Evolutionary conservation across 495 filamentous ascomycete genomes (phyloP).

Genomic region (Daldinia vernicosa): DNA sequence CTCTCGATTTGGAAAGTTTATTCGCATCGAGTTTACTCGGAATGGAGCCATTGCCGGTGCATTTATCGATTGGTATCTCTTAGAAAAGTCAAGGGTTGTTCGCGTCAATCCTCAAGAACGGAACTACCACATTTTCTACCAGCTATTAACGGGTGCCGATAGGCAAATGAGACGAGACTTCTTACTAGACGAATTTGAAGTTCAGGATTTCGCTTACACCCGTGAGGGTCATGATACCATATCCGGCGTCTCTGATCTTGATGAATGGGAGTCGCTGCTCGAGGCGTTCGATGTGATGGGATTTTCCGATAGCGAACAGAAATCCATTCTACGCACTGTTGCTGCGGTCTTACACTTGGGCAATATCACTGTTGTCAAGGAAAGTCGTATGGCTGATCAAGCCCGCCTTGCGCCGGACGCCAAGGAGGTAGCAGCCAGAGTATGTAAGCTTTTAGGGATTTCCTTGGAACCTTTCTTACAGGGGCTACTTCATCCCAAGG

Average conservation of each 20-base stretch:
- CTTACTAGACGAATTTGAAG: constrained; percentile 72
- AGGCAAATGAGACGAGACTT: constrained; percentile 75
- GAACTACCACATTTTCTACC: constrained; percentile 99
- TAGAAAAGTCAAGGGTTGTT: constrained; percentile 97
- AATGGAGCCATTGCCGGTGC: constrained; percentile 93
- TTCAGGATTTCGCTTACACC: constrained; percentile 92
- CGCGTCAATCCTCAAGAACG: constrained; percentile 84
- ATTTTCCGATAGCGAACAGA: constrained; percentile 86
- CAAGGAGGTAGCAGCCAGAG: constrained; percentile 72
- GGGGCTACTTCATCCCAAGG: constrained; percentile 87
- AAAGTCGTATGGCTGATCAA: constrained; percentile 90
- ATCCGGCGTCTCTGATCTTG: constrained; percentile 85
- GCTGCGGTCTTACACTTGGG: constrained; percentile 93
- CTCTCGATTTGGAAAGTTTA: constrained; percentile 98
- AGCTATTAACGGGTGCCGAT: constrained; percentile 87
- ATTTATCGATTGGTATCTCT: constrained; percentile 97
- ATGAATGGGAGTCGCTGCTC: constrained; percentile 88
- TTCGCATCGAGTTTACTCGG: constrained; percentile 93
- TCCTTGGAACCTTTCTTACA: constrained; percentile 83
- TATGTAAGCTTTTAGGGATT: constrained; percentile 87
- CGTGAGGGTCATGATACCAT: constrained; percentile 90
- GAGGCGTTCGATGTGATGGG: constrained; percentile 97
- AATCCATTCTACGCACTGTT: constrained; percentile 82
- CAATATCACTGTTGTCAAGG: constrained; percentile 87
- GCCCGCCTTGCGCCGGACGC: constrained; percentile 80